phyloP scores from a whole-genome alignment of 75 land plant species.

The Adiantum capillusveneris region DNA sequence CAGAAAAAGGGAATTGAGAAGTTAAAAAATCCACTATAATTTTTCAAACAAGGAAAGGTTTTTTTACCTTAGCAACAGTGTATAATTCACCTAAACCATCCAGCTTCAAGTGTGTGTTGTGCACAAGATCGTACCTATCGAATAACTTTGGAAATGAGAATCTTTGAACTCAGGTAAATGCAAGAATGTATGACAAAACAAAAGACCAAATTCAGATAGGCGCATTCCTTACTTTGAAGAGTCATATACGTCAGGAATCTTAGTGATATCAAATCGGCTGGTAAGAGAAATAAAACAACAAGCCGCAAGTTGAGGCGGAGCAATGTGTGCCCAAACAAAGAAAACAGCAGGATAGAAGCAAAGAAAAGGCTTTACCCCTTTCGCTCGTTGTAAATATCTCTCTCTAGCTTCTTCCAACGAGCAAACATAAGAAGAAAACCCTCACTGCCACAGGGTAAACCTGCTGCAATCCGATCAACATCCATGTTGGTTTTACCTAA shows the following conservation, averaged over 20 bases:
- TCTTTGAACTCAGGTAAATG: neutral
- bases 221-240: slow-evolving; percentile 83
- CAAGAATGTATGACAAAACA: neutral
- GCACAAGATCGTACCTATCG: slow-evolving; percentile 86
- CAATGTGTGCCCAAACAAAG: too few species aligned
- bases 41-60: neutral
- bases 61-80: slow-evolving; percentile 86
- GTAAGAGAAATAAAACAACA: slow-evolving; percentile 8
- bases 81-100: slow-evolving; percentile 88
- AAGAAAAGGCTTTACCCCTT: slow-evolving; percentile 52
- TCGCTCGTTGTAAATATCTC: slow-evolving; percentile 94
- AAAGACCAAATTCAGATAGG: too few species aligned
- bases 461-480: slow-evolving; percentile 95
- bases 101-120: slow-evolving; percentile 91
- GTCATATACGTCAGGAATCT: slow-evolving; percentile 97
- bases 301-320: slow-evolving; percentile 9
- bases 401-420: slow-evolving; percentile 98
- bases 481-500: slow-evolving; percentile 96
- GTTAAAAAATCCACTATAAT: too few species aligned
- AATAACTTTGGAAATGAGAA: neutral
- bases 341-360: neutral
- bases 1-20: too few species aligned
- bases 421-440: slow-evolving; percentile 99
- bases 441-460: slow-evolving; percentile 98
- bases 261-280: slow-evolving; percentile 97